A percentile compares a stretch with the other conserved stretches of the same genome.
These are phyloP conservation scores for Colletotrichum euphorbiae DNA, from an alignment of 2,329 filamentous ascomycete species.

Conservation along the genomic window DNA sequence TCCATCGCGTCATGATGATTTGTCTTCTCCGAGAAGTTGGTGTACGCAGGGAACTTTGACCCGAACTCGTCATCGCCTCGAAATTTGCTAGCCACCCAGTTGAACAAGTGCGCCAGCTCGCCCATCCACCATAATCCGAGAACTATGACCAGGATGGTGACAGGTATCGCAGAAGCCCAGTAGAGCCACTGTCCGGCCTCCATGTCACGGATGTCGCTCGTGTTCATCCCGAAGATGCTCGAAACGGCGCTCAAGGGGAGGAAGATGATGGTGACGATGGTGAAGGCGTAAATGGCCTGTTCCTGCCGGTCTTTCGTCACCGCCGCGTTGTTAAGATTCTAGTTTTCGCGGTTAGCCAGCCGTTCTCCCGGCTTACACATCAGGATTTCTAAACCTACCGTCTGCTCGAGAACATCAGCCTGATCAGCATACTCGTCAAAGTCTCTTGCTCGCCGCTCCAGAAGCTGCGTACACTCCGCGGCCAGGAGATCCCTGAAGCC, in stretches of 20 bases:
- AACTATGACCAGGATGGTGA: slow-evolving; percentile 56
- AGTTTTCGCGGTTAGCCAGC: not conserved
- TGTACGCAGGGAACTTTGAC: not conserved
- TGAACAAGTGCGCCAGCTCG: slow-evolving; percentile 51
- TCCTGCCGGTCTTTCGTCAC: slow-evolving; percentile 59
- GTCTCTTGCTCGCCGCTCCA: slow-evolving; percentile 51
- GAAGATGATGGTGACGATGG: slow-evolving; percentile 62
- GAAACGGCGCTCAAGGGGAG: slow-evolving; percentile 59
- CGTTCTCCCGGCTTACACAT: not conserved
- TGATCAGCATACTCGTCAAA: slow-evolving; percentile 45
- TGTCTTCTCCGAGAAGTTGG: slow-evolving; percentile 19
- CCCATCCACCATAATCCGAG: slow-evolving; percentile 57
- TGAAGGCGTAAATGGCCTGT: slow-evolving; percentile 62
- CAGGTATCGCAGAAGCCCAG: slow-evolving; percentile 61
- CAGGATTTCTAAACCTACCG: slow-evolving; percentile 39
- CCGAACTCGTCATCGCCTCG: slow-evolving; percentile 17
- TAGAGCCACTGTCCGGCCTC: slow-evolving; percentile 61
- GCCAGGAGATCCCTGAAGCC: slow-evolving; percentile 49
- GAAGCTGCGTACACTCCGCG: slow-evolving; percentile 51
- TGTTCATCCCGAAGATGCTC: slow-evolving; percentile 66
- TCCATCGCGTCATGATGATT: slow-evolving; percentile 10
- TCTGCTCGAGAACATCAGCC: slow-evolving; percentile 45
- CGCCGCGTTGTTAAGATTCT: slow-evolving; percentile 53
- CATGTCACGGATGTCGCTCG: slow-evolving; percentile 62
- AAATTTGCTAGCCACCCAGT: slow-evolving; percentile 38